phyloP scores from a whole-genome alignment of 2,329 filamentous ascomycete species.

The Aspergillus puulaauensis region DNA sequence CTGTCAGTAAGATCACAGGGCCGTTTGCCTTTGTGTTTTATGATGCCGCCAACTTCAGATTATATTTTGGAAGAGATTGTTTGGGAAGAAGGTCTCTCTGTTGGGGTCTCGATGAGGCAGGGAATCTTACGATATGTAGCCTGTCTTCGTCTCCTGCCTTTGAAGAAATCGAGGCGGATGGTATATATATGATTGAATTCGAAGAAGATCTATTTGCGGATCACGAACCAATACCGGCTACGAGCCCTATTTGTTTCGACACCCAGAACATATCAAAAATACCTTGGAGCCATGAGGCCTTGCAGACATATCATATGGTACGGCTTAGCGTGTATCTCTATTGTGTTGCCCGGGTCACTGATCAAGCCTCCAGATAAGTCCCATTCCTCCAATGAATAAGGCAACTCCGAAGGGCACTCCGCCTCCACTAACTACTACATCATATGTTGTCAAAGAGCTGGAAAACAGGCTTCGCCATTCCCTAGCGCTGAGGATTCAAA shows the following conservation, averaged over 20 bases:
- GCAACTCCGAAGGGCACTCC: slow-evolving; percentile 29
- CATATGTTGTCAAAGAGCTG: slow-evolving; percentile 55
- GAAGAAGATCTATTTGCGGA: slow-evolving; percentile 13
- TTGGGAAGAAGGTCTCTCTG: slow-evolving; percentile 84
- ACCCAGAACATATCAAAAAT: slow-evolving; percentile 25
- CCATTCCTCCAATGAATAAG: slow-evolving; percentile 48
- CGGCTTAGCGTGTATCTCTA: slow-evolving; percentile 6
- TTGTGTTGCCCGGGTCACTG: slow-evolving; percentile 1
- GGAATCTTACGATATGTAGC: slow-evolving; percentile 66
- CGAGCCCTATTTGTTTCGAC: slow-evolving; percentile 10
- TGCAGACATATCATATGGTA: slow-evolving; percentile 24
- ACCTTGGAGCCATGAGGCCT: slow-evolving; percentile 26
- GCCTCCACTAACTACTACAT: slow-evolving; percentile 37
- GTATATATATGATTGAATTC: slow-evolving; percentile 70
- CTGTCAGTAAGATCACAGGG: slow-evolving; percentile 66
- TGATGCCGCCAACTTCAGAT: slow-evolving; percentile 58
- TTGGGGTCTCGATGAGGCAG: slow-evolving; percentile 48
- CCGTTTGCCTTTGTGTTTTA: slow-evolving; percentile 90
- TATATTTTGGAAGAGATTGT: slow-evolving; percentile 85
- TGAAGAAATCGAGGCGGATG: slow-evolving; percentile 81
- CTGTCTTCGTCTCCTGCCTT: slow-evolving; percentile 56
- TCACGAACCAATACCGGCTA: background rate
- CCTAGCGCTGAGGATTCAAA: slow-evolving; percentile 62
- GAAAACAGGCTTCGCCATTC: slow-evolving; percentile 59
- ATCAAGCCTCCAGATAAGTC: slow-evolving; percentile 32